Evolutionary conservation across 169 alveolate species (phyloP), one percentile per base, ranked within the genome.

Genomic region (Plasmodium coatneyi): DNA sequence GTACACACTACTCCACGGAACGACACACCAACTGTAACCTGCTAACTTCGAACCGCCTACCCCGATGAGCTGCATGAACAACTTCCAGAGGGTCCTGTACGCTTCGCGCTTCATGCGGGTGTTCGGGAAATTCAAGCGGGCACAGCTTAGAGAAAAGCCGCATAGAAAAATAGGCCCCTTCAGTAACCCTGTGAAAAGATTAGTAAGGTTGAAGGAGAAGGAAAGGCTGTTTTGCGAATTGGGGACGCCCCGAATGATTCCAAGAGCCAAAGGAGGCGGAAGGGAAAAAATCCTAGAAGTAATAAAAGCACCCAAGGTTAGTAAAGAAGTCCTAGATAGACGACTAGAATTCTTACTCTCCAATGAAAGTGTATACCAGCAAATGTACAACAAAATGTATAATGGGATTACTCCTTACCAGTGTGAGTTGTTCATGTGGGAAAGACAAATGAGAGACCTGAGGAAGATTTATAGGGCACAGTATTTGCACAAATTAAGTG

Each of bases 381-480:
- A 96, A 84, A 66, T 93, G 84, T 91, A 90, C 70, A 97, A 97
- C 60, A 96, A 96, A 84, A 92, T 96, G 91, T 93, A 97, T 72
- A 94, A 92, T 70, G 98, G 98, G 1, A 86, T 96, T 41, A 96
- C 98, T n/a, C 98, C 98, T 5, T 96, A 96, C 80, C 97, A 93
- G 84, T 97, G 98, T 25, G 98, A 96, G 76, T 92, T 96, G 39
- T 96, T 90, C 87, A 95, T 96, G 97, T 96, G 98, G 98, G 98
- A 96, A 93, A 93, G 98, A 28, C 98, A 96, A 94, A 95, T 97
- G 98, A 80, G 96, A 41, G 98, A 97, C 72, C 34, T 97, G 30
- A 89, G 98, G 36, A 94, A 92, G 32, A 93, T 97, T 1, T 97
- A 97, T 84, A 89, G 98, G 54, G 98, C 98, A 7, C 98, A 97